A percentile compares a stretch with the other conserved stretches of the same genome.
phyloP scores from a whole-genome alignment of 2,329 filamentous ascomycete genomes.

The Paecilomyces niveus region DNA sequence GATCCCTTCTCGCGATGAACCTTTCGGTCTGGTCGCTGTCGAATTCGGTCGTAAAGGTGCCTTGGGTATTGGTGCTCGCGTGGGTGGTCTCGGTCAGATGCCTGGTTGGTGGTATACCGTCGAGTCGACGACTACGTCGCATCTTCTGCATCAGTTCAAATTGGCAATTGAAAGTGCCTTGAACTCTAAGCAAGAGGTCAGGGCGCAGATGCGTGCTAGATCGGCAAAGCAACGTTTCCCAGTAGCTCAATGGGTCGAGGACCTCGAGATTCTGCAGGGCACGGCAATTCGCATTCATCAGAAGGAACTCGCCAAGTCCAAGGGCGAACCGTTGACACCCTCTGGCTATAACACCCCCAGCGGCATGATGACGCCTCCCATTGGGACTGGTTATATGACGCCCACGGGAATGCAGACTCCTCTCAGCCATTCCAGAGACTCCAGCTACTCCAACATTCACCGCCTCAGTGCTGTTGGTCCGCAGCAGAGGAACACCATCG shows the following conservation, averaged over 20 bases:
- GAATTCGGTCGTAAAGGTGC: slow-evolving; percentile 64
- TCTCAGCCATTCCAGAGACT: slow-evolving; percentile 21
- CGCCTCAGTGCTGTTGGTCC: slow-evolving; percentile 27
- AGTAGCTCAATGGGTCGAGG: slow-evolving; percentile 60
- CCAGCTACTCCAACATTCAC: slow-evolving; percentile 21
- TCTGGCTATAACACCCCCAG: slow-evolving; percentile 38
- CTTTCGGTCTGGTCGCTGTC: slow-evolving; percentile 61
- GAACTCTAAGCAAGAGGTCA: slow-evolving; percentile 48
- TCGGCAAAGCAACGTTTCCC: slow-evolving; percentile 61
- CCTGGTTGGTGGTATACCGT: slow-evolving; percentile 66
- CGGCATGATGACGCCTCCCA: slow-evolving; percentile 26
- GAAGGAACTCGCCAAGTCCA: slow-evolving; percentile 31
- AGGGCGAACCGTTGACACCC: slow-evolving; percentile 25
- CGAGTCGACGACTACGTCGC: slow-evolving; percentile 56
- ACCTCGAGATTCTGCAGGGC: slow-evolving; percentile 55
- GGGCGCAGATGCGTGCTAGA: slow-evolving; percentile 58
- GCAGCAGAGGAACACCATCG: slow-evolving; percentile 30
- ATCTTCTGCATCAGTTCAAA: slow-evolving; percentile 60
- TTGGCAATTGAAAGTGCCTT: slow-evolving; percentile 56
- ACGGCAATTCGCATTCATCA: slow-evolving; percentile 53
- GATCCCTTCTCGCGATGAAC: slow-evolving; percentile 62
- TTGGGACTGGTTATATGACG: slow-evolving; percentile 17
- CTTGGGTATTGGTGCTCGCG: slow-evolving; percentile 58
- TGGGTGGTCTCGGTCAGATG: slow-evolving; percentile 63
- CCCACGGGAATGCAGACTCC: slow-evolving; percentile 28